These are phyloP conservation scores for Monosporascus sp. DNA, from an alignment of 2,329 filamentous ascomycete genomes.

Conservation along the genomic window DNA sequence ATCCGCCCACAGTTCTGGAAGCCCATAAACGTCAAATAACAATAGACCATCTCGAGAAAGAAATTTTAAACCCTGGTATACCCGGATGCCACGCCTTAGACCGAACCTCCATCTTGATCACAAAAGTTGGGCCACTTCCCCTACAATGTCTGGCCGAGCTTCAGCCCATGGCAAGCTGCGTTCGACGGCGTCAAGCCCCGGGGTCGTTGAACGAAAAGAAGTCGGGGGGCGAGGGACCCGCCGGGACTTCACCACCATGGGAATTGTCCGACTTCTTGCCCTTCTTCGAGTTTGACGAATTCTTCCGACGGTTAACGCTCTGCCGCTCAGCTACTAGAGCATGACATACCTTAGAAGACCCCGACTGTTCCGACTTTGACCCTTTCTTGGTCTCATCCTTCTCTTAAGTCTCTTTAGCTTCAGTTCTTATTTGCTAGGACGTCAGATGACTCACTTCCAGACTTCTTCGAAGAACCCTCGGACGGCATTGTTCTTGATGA, in stretches of 20 bases:
- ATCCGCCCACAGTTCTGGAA: too few species aligned
- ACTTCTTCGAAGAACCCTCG: slow-evolving; percentile 4
- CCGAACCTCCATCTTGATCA: too few species aligned
- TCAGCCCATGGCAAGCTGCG: too few species aligned
- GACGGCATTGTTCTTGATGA: slow-evolving; percentile 6
- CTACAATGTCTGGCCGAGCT: too few species aligned
- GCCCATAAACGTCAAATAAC: too few species aligned
- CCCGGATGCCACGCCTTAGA: too few species aligned
- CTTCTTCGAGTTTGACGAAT: neutral
- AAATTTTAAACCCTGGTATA: too few species aligned
- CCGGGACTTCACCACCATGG: neutral
- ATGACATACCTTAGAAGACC: neutral
- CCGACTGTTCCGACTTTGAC: neutral
- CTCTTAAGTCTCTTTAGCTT: neutral
- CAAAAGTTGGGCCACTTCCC: too few species aligned
- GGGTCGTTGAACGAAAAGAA: slow-evolving; percentile 12
- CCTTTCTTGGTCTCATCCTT: neutral
- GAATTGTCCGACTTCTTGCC: slow-evolving; percentile 7
- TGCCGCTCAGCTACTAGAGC: too few species aligned
- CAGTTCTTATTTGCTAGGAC: neutral
- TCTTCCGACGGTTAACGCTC: too few species aligned
- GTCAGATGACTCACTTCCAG: slow-evolving; percentile 6
- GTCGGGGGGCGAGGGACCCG: slow-evolving; percentile 7
- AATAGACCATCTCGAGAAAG: too few species aligned
- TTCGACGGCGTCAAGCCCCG: too few species aligned